phyloP scores from a whole-genome alignment of 2,329 filamentous ascomycete species.

The Microcyclospora pomicola region DNA sequence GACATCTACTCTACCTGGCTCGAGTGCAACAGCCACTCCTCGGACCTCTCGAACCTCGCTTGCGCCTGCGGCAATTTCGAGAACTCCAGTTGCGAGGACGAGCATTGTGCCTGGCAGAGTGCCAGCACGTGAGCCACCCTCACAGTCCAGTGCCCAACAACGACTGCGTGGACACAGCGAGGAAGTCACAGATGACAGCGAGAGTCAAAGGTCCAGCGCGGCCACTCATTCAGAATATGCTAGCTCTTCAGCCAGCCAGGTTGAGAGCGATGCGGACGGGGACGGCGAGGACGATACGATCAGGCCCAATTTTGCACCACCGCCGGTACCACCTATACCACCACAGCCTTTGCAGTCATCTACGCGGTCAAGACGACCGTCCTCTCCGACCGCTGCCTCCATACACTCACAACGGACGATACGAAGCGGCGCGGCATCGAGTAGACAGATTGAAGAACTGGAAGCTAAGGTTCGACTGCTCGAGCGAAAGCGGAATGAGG shows the following conservation, averaged over 20 bases:
- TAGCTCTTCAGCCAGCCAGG: slow-evolving; percentile 10
- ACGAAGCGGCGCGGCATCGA: slow-evolving; percentile 37
- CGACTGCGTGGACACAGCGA: slow-evolving; percentile 12
- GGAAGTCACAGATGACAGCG: slow-evolving; percentile 10
- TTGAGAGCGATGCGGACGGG: slow-evolving; percentile 9
- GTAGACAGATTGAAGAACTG: slow-evolving; percentile 67
- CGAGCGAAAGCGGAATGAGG: slow-evolving; percentile 75
- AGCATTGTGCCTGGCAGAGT: slow-evolving; percentile 4
- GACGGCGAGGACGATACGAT: slow-evolving; percentile 13
- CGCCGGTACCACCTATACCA: slow-evolving; percentile 15
- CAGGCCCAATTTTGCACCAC: slow-evolving; percentile 19
- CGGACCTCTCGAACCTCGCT: slow-evolving; percentile 6
- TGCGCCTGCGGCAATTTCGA: slow-evolving; percentile 6
- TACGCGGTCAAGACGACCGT: slow-evolving; percentile 17
- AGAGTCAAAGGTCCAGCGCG: slow-evolving; percentile 8
- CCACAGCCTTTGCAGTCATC: slow-evolving; percentile 9
- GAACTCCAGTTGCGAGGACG: slow-evolving; percentile 5
- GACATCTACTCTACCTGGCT: slow-evolving; percentile 16
- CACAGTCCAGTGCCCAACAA: slow-evolving; percentile 6
- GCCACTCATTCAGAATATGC: slow-evolving; percentile 11
- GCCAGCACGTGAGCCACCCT: slow-evolving; percentile 2
- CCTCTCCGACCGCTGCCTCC: slow-evolving; percentile 19
- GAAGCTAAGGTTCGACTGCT: slow-evolving; percentile 77
- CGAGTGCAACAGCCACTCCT: slow-evolving; percentile 20
- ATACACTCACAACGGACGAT: slow-evolving; percentile 19